Evolutionary conservation across 2,329 filamentous ascomycete genomes (phyloP).

Genomic region (Penicillium sp.): DNA sequence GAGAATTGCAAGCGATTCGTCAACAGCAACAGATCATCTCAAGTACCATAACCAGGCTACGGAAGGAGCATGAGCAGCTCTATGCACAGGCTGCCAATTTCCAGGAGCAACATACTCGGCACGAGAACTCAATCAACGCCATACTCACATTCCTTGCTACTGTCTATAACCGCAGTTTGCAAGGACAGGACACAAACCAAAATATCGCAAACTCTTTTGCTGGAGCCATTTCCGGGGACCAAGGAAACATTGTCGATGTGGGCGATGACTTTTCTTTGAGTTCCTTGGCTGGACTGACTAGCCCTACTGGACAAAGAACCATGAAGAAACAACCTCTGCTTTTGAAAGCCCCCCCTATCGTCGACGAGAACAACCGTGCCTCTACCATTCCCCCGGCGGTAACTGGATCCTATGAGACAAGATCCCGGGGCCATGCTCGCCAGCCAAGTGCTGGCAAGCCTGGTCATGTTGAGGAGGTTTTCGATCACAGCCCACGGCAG

Average conservation of each 20-base stretch:
- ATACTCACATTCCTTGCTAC: slow-evolving; percentile 96
- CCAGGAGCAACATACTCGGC: slow-evolving; percentile 88
- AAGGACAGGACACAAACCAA: slow-evolving; percentile 73
- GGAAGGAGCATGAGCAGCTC: slow-evolving; percentile 82
- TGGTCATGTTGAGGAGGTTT: slow-evolving; percentile 47
- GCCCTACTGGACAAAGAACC: slow-evolving; percentile 39
- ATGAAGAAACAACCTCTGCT: slow-evolving; percentile 50
- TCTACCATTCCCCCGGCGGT: slow-evolving; percentile 38
- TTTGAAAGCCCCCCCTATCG: slow-evolving; percentile 44
- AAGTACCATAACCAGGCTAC: slow-evolving; percentile 74
- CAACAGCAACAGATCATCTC: slow-evolving; percentile 86
- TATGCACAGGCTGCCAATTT: slow-evolving; percentile 87
- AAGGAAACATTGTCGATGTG: slow-evolving; percentile 63
- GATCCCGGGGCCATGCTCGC: slow-evolving; percentile 29
- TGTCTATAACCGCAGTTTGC: slow-evolving; percentile 90
- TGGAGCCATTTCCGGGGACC: slow-evolving; percentile 66
- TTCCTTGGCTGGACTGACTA: slow-evolving; percentile 37
- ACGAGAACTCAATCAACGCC: slow-evolving; percentile 98
- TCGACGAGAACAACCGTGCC: slow-evolving; percentile 30
- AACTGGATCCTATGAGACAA: slow-evolving; percentile 32
- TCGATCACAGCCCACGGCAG: slow-evolving; percentile 39
- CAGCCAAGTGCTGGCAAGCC: slow-evolving; percentile 32
- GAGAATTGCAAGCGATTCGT: slow-evolving; percentile 78
- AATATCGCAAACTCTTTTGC: slow-evolving; percentile 84
- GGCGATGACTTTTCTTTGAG: slow-evolving; percentile 51